Evolutionary conservation across 352 stramenopile species (phyloP), one percentile per base, ranked within the genome.

Genomic region (Phytopythium montanum): DNA sequence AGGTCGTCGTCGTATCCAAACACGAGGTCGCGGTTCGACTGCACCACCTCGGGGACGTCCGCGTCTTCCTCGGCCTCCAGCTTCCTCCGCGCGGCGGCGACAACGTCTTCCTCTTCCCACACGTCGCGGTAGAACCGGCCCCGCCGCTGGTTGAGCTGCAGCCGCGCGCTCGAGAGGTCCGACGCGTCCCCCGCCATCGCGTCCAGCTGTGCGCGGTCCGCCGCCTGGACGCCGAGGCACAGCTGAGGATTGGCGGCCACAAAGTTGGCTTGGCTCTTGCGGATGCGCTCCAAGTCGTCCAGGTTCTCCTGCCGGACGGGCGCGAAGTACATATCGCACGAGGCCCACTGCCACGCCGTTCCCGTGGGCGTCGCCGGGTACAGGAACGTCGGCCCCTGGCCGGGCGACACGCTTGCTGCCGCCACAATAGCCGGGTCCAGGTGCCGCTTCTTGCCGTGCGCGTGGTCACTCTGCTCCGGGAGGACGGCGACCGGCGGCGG

Each of bases 41-140:
- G 41, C 26, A 92, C 53, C 1, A 56, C 61, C 1, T 23, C 39
- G 36, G 68, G 54, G 9, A 45, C 31, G 31, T 76, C 53, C 23
- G 76, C 75, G n/a, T n/a, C n/a, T 31, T 76, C 57, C 57, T 72
- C 56, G 49, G 62, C 49, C 53, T 70, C 48, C 36, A 60, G 38
- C 36, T 10, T 66, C 60, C 72, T 54, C 39, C 64, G 69, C 68
- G 73, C 54, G 12, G 64, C 57, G 31, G 42, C 54, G 49, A 92
- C 49, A 68, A 81, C 90, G 36, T 92, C 81, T 19, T 69, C 70
- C 67, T 95, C 87, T 41, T 88, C 79, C 87, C 87, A 95, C 55
- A 82, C 61, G 31, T 94, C 87, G 21, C 69, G 77, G 56, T 94
- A 95, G 29, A 52, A 79, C 34, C 85, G 81, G 8, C 87, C 87